Evolutionary conservation across 257 asterid species (phyloP), one percentile per base, ranked within the genome.

Genomic region (Dorcoceras hygrometricum): DNA sequence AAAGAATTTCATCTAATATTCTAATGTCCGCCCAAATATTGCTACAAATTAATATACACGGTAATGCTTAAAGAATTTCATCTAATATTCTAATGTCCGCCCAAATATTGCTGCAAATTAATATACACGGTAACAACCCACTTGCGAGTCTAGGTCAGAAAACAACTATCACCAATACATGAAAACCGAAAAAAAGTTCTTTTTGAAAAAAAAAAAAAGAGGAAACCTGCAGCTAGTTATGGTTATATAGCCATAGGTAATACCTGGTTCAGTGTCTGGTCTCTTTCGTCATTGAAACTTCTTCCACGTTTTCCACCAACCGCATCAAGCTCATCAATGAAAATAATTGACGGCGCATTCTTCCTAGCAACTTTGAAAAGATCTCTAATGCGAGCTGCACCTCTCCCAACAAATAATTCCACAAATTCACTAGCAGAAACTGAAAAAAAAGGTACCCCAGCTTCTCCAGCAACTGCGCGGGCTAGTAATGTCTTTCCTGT

Each of bases 371-470:
- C 89, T 31, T 62, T 78, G 75, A 94, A 94, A 68, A 94, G 96
- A 68, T 88, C 95, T 74, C 99, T 80, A 29, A 94, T 80, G 24
- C 96, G 97, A 76, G 99, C 95, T 67, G 99, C 97, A 51, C 99
- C 99, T 82, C 96, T 81, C 67, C 99, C 99, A 25, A 94, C 99
- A 75, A 88, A 90, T 75, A 94, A 70, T 65, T 94, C 99, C 34
- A 94, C 99, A 81, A 94, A 94, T 72, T 94, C 97, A 79, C 99
- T 94, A 19, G 99, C 99, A 48, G 96, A 90, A 80, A 94, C 99
- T 5, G 97, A 81, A 74, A 82, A 94, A 70, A 94, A 94, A 2
- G 99, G 99, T 4, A 94, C 92, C 36, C 95, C 95, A 16, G 99
- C 96, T 81, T 94, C 96, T 68, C 97, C 99, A 54, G 96, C 96